These are phyloP conservation scores for Eudorina sp. DNA, from an alignment of 139 green algal genomes.

Conservation along the genomic window DNA sequence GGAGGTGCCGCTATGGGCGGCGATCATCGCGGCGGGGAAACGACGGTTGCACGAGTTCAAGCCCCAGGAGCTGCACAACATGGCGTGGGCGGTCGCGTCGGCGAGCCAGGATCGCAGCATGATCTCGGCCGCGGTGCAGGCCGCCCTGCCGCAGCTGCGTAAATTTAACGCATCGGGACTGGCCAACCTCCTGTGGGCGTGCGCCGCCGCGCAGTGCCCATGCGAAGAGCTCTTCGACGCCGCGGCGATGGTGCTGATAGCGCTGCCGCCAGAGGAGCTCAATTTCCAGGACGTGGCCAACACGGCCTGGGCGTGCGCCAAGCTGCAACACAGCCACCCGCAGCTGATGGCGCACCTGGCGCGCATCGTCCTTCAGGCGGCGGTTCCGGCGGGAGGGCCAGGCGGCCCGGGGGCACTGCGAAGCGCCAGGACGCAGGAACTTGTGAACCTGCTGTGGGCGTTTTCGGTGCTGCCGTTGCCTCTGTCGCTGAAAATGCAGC, in stretches of 20 bases:
- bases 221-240: constrained; percentile 30
- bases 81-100: constrained; percentile 48
- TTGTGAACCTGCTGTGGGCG: constrained; percentile 64
- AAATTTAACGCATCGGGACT: constrained; percentile 48
- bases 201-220: constrained; percentile 12
- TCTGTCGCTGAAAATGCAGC: background rate
- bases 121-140: constrained; percentile 21
- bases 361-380: background rate
- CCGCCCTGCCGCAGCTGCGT: constrained; percentile 32
- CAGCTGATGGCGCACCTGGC: background rate
- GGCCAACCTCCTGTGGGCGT: constrained; percentile 48
- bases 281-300: constrained; percentile 63
- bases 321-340: constrained; percentile 50
- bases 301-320: constrained; percentile 60
- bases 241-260: constrained; percentile 43
- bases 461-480: constrained; percentile 45
- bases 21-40: constrained; percentile 24
- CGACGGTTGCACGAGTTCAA: constrained; percentile 28
- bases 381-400: background rate
- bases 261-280: background rate
- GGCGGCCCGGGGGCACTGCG: background rate
- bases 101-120: constrained; percentile 40
- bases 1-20: constrained; percentile 6
- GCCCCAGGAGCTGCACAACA: constrained; percentile 53
- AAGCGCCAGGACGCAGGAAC: constrained; percentile 50